These are phyloP conservation scores for Flaveria brownii DNA, from an alignment of 129 eudicot species.

Conservation along the genomic window DNA sequence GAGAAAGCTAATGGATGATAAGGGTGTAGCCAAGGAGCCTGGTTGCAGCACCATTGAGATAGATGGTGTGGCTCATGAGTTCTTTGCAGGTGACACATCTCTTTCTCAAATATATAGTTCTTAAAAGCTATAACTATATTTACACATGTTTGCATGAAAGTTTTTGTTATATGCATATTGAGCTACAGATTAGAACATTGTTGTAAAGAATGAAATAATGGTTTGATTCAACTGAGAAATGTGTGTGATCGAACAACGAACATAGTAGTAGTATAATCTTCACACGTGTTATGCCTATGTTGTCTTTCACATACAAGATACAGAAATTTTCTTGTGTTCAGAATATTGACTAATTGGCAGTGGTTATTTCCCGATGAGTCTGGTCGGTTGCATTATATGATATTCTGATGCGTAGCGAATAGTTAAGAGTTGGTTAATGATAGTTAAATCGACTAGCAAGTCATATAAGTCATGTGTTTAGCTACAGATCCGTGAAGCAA, in stretches of 20 bases:
- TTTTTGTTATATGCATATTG: neutral
- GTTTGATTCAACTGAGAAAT: neutral
- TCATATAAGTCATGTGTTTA: no score
- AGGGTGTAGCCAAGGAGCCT: conserved; percentile 79
- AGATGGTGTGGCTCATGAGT: conserved; percentile 69
- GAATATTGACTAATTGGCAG: neutral
- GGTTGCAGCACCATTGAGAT: conserved; percentile 81
- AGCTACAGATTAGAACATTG: neutral
- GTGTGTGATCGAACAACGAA: neutral
- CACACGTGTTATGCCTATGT: neutral
- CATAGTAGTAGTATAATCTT: neutral
- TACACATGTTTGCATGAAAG: neutral
- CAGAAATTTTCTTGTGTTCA: neutral
- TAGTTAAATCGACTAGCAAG: no score
- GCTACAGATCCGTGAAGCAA: no score
- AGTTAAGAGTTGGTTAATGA: no score
- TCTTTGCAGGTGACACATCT: conserved; percentile 78
- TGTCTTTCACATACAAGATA: neutral
- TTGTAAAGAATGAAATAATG: neutral
- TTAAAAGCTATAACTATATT: neutral
- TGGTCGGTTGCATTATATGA: no score
- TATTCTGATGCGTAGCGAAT: no score
- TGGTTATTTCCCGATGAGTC: no score
- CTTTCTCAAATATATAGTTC: conserved; percentile 30
- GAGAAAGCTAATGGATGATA: conserved; percentile 65